Base-by-base conservation (phyloP, 2,329 filamentous ascomycete species). In the Orbilia ellipsospora region DNA sequence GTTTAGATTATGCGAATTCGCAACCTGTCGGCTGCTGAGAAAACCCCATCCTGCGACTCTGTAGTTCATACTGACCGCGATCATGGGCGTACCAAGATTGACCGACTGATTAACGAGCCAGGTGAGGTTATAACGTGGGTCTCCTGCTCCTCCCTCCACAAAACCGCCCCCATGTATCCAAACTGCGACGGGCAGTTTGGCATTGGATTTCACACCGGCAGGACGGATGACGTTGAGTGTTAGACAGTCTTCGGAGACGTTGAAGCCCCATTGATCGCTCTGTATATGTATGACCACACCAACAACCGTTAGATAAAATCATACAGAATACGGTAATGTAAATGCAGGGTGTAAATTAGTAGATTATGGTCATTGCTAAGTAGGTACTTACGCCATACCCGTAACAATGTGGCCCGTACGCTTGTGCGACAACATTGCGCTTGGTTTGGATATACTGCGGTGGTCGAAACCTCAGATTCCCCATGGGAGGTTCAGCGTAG, bases 81-180 rank as follows among this genome's bases (percentile, higher is more conserved):
- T 83, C 44, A 89, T 82, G 0, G 86, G 87, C 77, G 86, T 84
- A 51, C 83, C 83, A 18, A 87, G 84, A 1, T 84, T 81, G 40
- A 86, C 84, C 2, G 86, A 84, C 28, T 86, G 84, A 50, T 84
- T 81, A 4, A 91, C 87, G 48, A 90, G 85, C 72, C 85, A 87
- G 15, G 86, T 87, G 68, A 89, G 82, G 78, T 91, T 90, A 80
- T 91, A 91, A 59, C 88, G 85, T 4, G 85, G 82, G 74, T 89
- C 87, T 73, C 82, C 82, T 78, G 77, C 84, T 80, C 80, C 84
- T 0, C 88, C 88, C 26, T 83, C 81, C 59, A 82, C 84, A 3
- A 87, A 83, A 1, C 86, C 86, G 23, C 87, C 87, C 8, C 70
- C 81, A 55, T 82, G 81, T 20, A 82, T 81, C 81, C 81, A 81